phyloP scores from a whole-genome alignment of 495 filamentous ascomycete species.

The Thermochaetoides thermophila region DNA sequence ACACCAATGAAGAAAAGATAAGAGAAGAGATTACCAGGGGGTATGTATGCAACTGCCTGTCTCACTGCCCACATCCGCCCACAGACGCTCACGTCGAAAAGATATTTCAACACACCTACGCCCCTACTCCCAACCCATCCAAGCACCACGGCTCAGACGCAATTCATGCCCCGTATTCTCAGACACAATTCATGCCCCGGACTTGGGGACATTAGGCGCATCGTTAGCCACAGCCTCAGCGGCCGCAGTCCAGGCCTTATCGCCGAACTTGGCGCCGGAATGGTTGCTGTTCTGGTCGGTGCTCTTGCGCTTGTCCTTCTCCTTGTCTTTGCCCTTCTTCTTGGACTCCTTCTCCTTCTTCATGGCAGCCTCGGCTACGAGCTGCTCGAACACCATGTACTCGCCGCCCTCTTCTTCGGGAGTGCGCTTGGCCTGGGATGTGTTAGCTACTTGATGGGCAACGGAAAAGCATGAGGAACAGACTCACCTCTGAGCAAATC shows the following conservation, averaged over 20 bases:
- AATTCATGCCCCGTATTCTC: too few relatives aligned
- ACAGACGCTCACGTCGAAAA: too few relatives aligned
- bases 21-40: too few relatives aligned
- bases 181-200: too few relatives aligned
- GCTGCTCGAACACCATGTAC: conserved; percentile 96
- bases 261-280: conserved; percentile 16
- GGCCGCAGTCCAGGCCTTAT: conserved; percentile 13
- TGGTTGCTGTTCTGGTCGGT: too few relatives aligned
- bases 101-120: too few relatives aligned
- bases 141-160: too few relatives aligned
- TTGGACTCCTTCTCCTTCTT: conserved; percentile 77
- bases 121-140: too few relatives aligned
- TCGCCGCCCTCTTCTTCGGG: conserved; percentile 97
- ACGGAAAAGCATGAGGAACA: conserved; percentile 1
- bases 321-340: conserved; percentile 56
- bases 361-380: conserved; percentile 87
- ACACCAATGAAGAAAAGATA: too few relatives aligned
- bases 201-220: conserved; percentile 32
- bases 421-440: conserved; percentile 62
- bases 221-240: conserved; percentile 23
- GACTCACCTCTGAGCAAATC: conserved; percentile 68
- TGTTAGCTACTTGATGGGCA: conserved; percentile 9
- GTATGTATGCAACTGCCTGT: too few relatives aligned
- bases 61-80: too few relatives aligned
- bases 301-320: conserved; percentile 48